A percentile compares a stretch with the other conserved stretches of the same genome.
These are phyloP conservation scores for Knufia petricola DNA, from an alignment of 2,329 filamentous ascomycete species.

Conservation along the genomic window DNA sequence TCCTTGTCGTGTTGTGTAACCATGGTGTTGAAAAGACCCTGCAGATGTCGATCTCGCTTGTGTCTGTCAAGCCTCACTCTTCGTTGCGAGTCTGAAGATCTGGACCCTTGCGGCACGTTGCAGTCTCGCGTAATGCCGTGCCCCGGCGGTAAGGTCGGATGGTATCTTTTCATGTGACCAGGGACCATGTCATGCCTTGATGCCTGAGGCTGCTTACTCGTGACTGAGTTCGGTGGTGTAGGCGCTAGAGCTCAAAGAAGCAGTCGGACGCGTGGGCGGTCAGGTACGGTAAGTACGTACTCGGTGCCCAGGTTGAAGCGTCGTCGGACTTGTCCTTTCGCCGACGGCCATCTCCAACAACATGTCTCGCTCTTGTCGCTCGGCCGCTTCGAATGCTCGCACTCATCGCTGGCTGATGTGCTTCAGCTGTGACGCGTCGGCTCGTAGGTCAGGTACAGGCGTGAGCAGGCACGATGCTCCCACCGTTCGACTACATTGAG, in stretches of 20 bases:
- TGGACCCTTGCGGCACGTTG: too few species aligned
- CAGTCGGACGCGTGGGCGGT: not conserved
- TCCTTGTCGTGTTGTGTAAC: too few species aligned
- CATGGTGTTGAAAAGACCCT: too few species aligned
- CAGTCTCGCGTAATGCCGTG: too few species aligned
- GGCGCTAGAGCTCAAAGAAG: not conserved
- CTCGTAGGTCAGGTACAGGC: not conserved
- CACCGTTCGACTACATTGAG: conserved; percentile 57
- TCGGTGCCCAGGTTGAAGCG: too few species aligned
- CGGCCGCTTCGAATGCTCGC: not conserved
- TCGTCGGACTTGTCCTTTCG: not conserved
- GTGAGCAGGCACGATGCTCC: conserved; percentile 18
- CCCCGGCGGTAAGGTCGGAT: too few species aligned
- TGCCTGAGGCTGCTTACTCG: not conserved
- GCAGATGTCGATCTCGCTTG: too few species aligned
- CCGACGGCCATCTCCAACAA: not conserved
- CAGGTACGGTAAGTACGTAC: not conserved
- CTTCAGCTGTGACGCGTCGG: not conserved
- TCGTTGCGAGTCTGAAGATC: too few species aligned
- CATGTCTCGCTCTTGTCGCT: not conserved
- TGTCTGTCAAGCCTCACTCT: too few species aligned
- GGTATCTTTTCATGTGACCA: too few species aligned
- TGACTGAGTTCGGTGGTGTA: not conserved
- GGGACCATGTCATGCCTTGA: not conserved
- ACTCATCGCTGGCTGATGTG: not conserved